Evolutionary conservation across 305 asterid species (phyloP).

Genomic region (Coffea humblotiana): DNA sequence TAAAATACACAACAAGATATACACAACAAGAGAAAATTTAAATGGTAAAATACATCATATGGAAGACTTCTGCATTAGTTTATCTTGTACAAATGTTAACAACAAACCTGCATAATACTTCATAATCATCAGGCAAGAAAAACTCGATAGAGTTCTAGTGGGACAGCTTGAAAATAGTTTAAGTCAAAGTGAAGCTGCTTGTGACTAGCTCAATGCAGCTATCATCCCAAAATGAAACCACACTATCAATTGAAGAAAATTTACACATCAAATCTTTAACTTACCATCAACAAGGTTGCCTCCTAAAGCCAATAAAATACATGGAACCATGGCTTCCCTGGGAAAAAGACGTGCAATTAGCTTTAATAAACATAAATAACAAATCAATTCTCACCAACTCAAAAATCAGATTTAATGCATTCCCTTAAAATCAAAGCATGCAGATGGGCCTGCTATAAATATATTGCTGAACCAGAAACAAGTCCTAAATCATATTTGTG

Average conservation of each 20-base stretch:
- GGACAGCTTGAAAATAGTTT: not conserved
- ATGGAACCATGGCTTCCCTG: conserved; percentile 99
- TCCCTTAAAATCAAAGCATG: not conserved
- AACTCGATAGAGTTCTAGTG: not conserved
- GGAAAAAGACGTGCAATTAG: conserved; percentile 28
- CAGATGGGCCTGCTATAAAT: not conserved
- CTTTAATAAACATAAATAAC: conserved; percentile 12
- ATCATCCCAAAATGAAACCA: not conserved
- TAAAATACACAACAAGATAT: too few relatives aligned
- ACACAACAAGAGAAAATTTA: not conserved
- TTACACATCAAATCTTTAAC: conserved; percentile 5
- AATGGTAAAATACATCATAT: not conserved
- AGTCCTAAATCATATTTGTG: too few relatives aligned
- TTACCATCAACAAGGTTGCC: conserved; percentile 96
- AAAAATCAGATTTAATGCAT: not conserved
- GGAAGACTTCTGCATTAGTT: not conserved
- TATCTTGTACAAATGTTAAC: not conserved
- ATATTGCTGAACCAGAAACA: not conserved
- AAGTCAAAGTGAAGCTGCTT: not conserved
- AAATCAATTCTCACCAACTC: not conserved
- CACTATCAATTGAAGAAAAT: not conserved
- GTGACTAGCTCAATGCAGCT: not conserved
- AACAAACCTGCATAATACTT: not conserved
- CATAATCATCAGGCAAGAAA: not conserved
- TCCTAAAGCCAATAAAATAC: conserved; percentile 96